phyloP scores from a whole-genome alignment of 106 monocot species.

The Dendrobium chrysotoxum region DNA sequence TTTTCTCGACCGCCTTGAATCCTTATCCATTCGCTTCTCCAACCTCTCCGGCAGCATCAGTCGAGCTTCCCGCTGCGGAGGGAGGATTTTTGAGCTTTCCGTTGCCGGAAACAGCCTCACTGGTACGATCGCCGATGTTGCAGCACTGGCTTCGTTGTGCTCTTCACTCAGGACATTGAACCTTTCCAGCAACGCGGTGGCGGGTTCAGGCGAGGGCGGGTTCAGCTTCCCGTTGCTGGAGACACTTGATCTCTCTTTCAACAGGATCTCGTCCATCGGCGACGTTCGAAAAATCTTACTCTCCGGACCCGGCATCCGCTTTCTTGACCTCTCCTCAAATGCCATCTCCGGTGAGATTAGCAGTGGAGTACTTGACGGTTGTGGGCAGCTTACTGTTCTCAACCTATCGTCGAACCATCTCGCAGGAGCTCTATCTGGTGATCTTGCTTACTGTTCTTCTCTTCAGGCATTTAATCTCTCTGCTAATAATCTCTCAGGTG shows the following conservation, averaged over 20 bases:
- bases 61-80: slow-evolving; percentile 25
- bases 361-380: slow-evolving; percentile 23
- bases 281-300: slow-evolving; percentile 26
- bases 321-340: slow-evolving; percentile 49
- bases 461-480: slow-evolving; percentile 40
- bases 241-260: slow-evolving; percentile 59
- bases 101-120: slow-evolving; percentile 35
- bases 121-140: slow-evolving; percentile 38
- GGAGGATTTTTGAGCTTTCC: slow-evolving; percentile 32
- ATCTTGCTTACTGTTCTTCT: slow-evolving; percentile 31
- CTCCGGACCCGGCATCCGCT: slow-evolving; percentile 14
- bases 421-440: slow-evolving; percentile 39
- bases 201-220: slow-evolving; percentile 3
- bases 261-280: slow-evolving; percentile 32
- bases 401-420: slow-evolving; percentile 66
- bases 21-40: slow-evolving; percentile 29
- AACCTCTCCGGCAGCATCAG: slow-evolving; percentile 46
- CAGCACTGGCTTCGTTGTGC: slow-evolving; percentile 12
- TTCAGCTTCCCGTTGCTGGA: slow-evolving; percentile 15
- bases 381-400: slow-evolving; percentile 23
- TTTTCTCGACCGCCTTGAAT: slow-evolving; percentile 27
- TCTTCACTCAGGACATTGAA: slow-evolving; percentile 13
- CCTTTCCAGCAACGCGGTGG: slow-evolving; percentile 16
- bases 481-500: slow-evolving; percentile 71
- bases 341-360: slow-evolving; percentile 25